Conservation (phyloP, 1,284 basidiomycete species). For the Ustilago tritici region DNA sequence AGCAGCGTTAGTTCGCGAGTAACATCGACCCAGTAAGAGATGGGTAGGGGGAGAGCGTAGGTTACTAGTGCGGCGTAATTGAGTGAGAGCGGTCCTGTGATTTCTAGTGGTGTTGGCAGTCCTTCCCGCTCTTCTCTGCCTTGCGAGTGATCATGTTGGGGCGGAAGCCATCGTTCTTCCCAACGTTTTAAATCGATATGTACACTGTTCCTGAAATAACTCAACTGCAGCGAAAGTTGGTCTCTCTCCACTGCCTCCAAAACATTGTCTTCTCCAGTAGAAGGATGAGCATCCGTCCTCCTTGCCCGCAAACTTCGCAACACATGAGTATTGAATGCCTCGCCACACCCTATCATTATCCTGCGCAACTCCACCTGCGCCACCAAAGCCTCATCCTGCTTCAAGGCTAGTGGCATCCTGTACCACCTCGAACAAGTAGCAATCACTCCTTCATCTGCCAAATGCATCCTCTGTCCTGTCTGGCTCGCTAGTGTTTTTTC, state of each 20-base stretch:
- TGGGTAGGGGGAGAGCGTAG: constrained; percentile 44
- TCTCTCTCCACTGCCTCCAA: constrained; percentile 19
- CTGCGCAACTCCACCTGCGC: constrained; percentile 49
- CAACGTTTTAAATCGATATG: constrained; percentile 50
- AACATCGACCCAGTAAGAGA: constrained; percentile 31
- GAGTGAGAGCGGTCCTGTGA: constrained; percentile 35
- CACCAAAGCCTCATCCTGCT: constrained; percentile 51
- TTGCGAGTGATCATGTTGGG: not conserved
- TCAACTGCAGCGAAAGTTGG: constrained; percentile 37
- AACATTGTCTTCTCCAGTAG: not conserved
- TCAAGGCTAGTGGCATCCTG: constrained; percentile 28
- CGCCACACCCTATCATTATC: constrained; percentile 32
- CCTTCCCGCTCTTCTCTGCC: not conserved
- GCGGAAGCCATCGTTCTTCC: constrained; percentile 47
- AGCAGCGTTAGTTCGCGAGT: constrained; percentile 22
- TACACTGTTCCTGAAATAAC: constrained; percentile 40
- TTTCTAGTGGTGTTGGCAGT: constrained; percentile 28
- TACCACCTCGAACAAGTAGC: constrained; percentile 46
- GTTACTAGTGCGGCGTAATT: constrained; percentile 49
- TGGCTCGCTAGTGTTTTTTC: constrained; percentile 50
- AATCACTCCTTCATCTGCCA: constrained; percentile 52
- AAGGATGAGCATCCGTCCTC: not conserved
- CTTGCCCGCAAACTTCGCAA: constrained; percentile 21
- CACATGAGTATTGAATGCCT: constrained; percentile 45
- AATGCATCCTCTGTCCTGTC: constrained; percentile 50